Evolutionary conservation across 805 yeast species (phyloP), one percentile per base, ranked within the genome.

Genomic region (Saccharomycodes ludwigii): DNA sequence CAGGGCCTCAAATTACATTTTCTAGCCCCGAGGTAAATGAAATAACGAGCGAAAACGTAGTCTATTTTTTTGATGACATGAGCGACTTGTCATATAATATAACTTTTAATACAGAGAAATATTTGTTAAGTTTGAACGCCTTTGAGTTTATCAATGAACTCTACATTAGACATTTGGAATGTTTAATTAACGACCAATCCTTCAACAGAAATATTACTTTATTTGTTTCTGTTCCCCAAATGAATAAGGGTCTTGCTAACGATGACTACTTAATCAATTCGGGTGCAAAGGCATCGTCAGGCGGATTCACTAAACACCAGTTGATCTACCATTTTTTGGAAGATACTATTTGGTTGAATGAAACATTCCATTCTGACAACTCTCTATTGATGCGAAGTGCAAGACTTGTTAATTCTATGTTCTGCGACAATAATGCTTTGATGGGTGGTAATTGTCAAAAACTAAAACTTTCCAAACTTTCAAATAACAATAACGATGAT

Each of bases 61-160:
- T n/a, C n/a, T n/a, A n/a, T n/a, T n/a, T n/a, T n/a, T n/a, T n/a
- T n/a, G n/a, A n/a, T n/a, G n/a, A n/a, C n/a, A n/a, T n/a, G n/a
- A n/a, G n/a, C n/a, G n/a, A n/a, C n/a, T n/a, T n/a, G n/a, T n/a
- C n/a, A n/a, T n/a, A n/a, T 0, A 21, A 34, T 1, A 32, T 69
- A 13, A 40, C 38, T 2, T 68, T 72, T 42, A 71, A 72, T 20
- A 69, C 72, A 1, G 62, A 73, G 40, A 76, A 73, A 45, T 67
- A 72, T 41, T 49, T 78, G 3, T 56, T 69, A 32, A 84, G 81
- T 0, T 48, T 74, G 27, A 66, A 73, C 36, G 73, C 72, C 31
- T 61, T 76, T 3, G 61, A 61, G 18, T 73, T 82, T 48, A 86
- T 81, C 5, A 65, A 68, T n/a, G 94, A 83, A 43, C 41, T 83